Evolutionary conservation across 2,329 filamentous ascomycete genomes (phyloP).

Genomic region (Claviceps arundinis): DNA sequence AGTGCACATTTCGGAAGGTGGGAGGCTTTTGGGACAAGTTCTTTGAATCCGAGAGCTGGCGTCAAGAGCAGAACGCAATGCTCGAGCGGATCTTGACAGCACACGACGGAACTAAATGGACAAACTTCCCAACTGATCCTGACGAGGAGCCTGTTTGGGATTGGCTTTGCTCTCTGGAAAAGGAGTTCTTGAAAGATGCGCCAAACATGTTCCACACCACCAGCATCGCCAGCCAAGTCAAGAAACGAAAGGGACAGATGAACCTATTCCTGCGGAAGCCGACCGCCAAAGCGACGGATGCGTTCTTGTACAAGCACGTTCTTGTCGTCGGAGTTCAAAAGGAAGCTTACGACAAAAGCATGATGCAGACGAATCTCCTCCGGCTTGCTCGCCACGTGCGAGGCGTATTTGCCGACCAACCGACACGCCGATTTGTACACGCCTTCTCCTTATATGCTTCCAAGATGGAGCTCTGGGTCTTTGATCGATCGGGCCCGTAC

Average conservation of each 20-base stretch:
- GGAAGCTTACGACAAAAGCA: constrained; percentile 5
- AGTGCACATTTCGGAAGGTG: constrained; percentile 8
- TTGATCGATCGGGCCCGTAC: constrained; percentile 11
- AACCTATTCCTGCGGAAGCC: constrained; percentile 10
- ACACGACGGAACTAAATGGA: constrained; percentile 9
- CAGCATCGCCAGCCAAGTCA: constrained; percentile 9
- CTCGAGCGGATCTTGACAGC: constrained; percentile 1
- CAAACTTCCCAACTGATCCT: constrained; percentile 5
- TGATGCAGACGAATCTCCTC: constrained; percentile 10
- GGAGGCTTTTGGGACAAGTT: constrained; percentile 9
- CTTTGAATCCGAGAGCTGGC: constrained; percentile 7
- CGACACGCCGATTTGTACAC: constrained; percentile 11
- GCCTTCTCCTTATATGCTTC: constrained; percentile 7
- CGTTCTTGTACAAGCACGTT: constrained; percentile 10
- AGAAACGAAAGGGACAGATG: constrained; percentile 11
- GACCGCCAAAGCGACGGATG: not conserved
- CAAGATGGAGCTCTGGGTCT: constrained; percentile 13
- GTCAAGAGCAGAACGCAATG: constrained; percentile 5
- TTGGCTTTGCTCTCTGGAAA: constrained; percentile 3
- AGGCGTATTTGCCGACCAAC: constrained; percentile 8
- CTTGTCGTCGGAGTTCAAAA: constrained; percentile 12
- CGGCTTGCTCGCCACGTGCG: constrained; percentile 10
- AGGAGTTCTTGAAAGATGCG: constrained; percentile 6
- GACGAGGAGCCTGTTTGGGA: constrained; percentile 6
- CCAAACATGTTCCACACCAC: constrained; percentile 10